Evolutionary conservation across 208 protist species (phyloP).

Genomic region (Trichomonas vaginalis): DNA sequence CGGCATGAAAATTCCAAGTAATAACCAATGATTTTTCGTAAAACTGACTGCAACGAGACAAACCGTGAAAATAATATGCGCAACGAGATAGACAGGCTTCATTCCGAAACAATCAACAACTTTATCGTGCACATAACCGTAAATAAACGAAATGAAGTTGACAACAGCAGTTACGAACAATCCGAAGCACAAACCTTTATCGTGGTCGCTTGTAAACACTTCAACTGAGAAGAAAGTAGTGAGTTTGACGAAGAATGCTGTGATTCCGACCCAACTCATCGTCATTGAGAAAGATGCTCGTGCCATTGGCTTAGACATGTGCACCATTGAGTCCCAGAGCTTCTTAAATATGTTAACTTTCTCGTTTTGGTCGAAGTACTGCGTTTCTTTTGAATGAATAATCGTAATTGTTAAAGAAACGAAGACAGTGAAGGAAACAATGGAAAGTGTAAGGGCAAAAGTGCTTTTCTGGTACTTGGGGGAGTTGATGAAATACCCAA

Average conservation of each 20-base stretch:
- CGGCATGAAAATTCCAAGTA: neutral
- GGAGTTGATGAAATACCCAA: neutral
- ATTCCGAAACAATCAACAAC: neutral
- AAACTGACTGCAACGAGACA: neutral
- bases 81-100: neutral
- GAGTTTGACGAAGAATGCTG: neutral
- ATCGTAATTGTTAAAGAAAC: neutral
- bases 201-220: neutral
- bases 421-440: neutral
- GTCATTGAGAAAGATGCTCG: neutral
- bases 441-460: neutral
- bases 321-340: neutral
- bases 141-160: neutral
- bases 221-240: neutral
- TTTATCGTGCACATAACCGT: neutral
- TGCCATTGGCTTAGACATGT: neutral
- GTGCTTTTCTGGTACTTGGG: neutral
- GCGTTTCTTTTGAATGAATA: neutral
- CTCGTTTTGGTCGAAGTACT: too few relatives aligned
- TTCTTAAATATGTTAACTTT: neutral
- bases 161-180: neutral
- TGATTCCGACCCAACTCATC: neutral
- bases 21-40: neutral
- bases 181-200: neutral
- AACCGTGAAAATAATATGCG: neutral